Conservation (phyloP, 371 early-diverging fungal genomes). For the Mucor sp. region DNA sequence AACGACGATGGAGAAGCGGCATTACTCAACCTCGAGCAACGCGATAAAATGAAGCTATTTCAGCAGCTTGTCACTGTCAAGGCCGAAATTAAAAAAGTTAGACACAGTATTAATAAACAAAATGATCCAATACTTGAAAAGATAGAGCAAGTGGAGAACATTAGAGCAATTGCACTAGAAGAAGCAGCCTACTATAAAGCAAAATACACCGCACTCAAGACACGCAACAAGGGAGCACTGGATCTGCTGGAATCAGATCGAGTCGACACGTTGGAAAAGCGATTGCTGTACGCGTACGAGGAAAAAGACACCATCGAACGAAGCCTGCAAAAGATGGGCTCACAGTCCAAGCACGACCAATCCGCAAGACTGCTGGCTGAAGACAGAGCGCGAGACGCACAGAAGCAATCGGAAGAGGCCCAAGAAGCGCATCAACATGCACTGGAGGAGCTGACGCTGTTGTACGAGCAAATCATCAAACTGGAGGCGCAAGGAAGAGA, state of each 20-base stretch:
- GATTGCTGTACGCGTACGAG: slow-evolving; percentile 40
- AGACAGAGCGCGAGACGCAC: slow-evolving; percentile 46
- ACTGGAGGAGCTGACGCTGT: slow-evolving; percentile 37
- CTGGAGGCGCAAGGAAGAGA: slow-evolving; percentile 52
- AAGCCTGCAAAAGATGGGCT: slow-evolving; percentile 31
- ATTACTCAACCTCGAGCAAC: not conserved
- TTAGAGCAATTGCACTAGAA: slow-evolving; percentile 53
- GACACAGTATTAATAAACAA: slow-evolving; percentile 45
- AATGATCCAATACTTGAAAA: slow-evolving; percentile 48
- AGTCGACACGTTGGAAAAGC: slow-evolving; percentile 46
- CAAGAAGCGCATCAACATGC: slow-evolving; percentile 53
- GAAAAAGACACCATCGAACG: slow-evolving; percentile 40
- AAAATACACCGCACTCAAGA: slow-evolving; percentile 36
- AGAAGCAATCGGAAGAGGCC: slow-evolving; percentile 50
- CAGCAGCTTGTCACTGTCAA: slow-evolving; percentile 43
- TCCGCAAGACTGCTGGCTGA: slow-evolving; percentile 45
- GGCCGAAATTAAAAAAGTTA: slow-evolving; percentile 42
- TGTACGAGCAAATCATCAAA: slow-evolving; percentile 43
- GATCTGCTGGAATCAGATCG: slow-evolving; percentile 50
- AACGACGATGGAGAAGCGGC: slow-evolving; percentile 3
- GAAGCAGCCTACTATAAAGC: slow-evolving; percentile 63
- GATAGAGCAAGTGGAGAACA: slow-evolving; percentile 48
- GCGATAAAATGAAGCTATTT: slow-evolving; percentile 36
- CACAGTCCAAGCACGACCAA: slow-evolving; percentile 45
- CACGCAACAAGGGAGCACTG: slow-evolving; percentile 31